phyloP scores from a whole-genome alignment of 305 asterid species.

The Andrographis paniculata region DNA sequence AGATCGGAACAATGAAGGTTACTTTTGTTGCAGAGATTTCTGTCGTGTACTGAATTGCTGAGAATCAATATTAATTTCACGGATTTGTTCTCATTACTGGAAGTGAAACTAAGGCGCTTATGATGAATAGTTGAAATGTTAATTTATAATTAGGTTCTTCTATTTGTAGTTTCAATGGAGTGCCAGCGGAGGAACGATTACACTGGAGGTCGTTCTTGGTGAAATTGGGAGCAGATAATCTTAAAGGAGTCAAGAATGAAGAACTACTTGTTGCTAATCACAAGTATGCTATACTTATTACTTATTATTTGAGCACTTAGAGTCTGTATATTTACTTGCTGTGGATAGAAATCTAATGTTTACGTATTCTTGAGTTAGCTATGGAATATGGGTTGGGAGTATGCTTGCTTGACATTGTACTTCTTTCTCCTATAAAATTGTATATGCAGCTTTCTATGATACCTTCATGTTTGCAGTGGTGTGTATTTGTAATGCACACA shows the following conservation, averaged over 20 bases:
- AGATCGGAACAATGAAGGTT: slow-evolving; percentile 6
- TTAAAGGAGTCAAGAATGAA: slow-evolving; percentile 83
- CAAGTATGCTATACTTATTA: slow-evolving; percentile 88
- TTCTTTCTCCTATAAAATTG: too few species aligned
- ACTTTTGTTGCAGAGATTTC: background rate
- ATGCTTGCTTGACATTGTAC: too few species aligned
- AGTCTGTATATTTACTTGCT: slow-evolving; percentile 1
- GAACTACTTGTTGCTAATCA: slow-evolving; percentile 94
- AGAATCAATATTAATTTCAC: too few species aligned
- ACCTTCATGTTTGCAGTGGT: too few species aligned
- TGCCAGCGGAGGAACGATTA: slow-evolving; percentile 92
- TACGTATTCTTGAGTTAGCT: background rate
- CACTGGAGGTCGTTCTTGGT: slow-evolving; percentile 96
- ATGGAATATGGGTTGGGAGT: too few species aligned
- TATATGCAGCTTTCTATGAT: too few species aligned
- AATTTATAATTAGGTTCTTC: slow-evolving; percentile 12
- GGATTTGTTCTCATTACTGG: too few species aligned
- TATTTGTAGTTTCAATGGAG: slow-evolving; percentile 76
- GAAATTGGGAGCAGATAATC: slow-evolving; percentile 89
- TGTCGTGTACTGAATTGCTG: too few species aligned
- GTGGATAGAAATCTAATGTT: background rate
- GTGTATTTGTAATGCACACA: too few species aligned
- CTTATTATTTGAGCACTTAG: background rate
- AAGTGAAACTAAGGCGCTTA: too few species aligned
- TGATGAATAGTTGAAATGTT: background rate